These are phyloP conservation scores for Lipomyces sp. DNA, from an alignment of 805 yeast species.

Conservation along the genomic window DNA sequence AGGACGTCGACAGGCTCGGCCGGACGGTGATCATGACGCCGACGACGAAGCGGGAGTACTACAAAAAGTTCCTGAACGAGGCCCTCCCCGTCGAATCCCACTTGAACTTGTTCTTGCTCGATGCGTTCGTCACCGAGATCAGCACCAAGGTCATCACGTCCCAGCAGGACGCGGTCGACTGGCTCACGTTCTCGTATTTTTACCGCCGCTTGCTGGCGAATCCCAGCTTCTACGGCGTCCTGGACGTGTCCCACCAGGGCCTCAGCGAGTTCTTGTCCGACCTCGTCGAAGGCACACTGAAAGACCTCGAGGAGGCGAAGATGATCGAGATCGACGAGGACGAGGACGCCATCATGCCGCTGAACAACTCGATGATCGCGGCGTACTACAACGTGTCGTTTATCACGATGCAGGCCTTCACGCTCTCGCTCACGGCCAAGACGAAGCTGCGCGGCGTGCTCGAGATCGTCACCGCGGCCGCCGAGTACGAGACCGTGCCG, in stretches of 20 bases:
- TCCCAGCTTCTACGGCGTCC: constrained; percentile 85
- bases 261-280: constrained; percentile 82
- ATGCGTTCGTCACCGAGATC: constrained; percentile 71
- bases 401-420: constrained; percentile 62
- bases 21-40: constrained; percentile 57
- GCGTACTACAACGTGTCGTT: constrained; percentile 67
- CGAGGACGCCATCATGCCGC: constrained; percentile 48
- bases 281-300: constrained; percentile 65
- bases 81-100: constrained; percentile 84
- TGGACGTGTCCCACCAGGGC: constrained; percentile 60
- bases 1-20: constrained; percentile 38
- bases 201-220: constrained; percentile 76
- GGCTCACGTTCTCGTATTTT: constrained; percentile 81
- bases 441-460: constrained; percentile 60
- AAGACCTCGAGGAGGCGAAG: constrained; percentile 58
- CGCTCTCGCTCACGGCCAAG: constrained; percentile 48
- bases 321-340: constrained; percentile 54
- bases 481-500: constrained; percentile 66
- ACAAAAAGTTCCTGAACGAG: constrained; percentile 65
- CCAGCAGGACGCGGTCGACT: constrained; percentile 84
- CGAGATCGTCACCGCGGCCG: constrained; percentile 62
- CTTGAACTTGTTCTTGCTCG: constrained; percentile 56
- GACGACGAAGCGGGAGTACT: constrained; percentile 55
- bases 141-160: constrained; percentile 57
- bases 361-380: constrained; percentile 71